Conservation (phyloP, 345 rosid genomes). For the Trapa incisa region DNA sequence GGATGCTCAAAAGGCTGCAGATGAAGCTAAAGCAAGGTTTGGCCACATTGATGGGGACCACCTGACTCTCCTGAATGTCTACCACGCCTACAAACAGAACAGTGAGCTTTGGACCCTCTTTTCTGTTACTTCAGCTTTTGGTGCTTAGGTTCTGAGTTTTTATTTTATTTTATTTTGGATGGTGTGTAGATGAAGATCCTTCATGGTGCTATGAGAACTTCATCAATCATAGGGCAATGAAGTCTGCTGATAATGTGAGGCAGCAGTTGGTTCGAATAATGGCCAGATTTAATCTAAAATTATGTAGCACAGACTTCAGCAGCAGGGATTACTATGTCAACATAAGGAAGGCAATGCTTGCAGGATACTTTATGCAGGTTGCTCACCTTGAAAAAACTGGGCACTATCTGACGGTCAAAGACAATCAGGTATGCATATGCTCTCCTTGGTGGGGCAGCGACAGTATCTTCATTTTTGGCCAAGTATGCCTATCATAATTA, state of each 20-base stretch:
- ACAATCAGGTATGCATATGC: constrained; percentile 46
- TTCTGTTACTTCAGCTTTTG: not conserved
- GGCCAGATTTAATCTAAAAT: constrained; percentile 70
- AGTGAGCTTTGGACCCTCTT: constrained; percentile 30
- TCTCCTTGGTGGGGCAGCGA: not conserved
- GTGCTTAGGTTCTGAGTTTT: not conserved
- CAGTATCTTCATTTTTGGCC: no score
- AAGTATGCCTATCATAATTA: not conserved
- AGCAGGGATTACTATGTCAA: constrained; percentile 83
- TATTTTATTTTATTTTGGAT: not conserved
- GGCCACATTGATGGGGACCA: constrained; percentile 98
- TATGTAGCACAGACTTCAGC: constrained; percentile 87
- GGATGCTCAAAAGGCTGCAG: constrained; percentile 99
- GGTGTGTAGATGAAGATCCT: constrained; percentile 61
- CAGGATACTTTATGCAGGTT: constrained; percentile 93
- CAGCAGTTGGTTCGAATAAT: constrained; percentile 90
- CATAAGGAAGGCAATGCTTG: constrained; percentile 85
- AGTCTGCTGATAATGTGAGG: constrained; percentile 82
- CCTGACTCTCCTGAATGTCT: constrained; percentile 88
- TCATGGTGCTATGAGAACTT: constrained; percentile 96
- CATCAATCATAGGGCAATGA: constrained; percentile 74
- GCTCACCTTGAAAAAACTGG: constrained; percentile 84
- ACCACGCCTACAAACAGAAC: constrained; percentile 91
- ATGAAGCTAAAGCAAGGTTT: constrained; percentile 96
- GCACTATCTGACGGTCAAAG: constrained; percentile 88